phyloP scores from a whole-genome alignment of 2,329 filamentous ascomycete species.

The Trichoderma gracile region DNA sequence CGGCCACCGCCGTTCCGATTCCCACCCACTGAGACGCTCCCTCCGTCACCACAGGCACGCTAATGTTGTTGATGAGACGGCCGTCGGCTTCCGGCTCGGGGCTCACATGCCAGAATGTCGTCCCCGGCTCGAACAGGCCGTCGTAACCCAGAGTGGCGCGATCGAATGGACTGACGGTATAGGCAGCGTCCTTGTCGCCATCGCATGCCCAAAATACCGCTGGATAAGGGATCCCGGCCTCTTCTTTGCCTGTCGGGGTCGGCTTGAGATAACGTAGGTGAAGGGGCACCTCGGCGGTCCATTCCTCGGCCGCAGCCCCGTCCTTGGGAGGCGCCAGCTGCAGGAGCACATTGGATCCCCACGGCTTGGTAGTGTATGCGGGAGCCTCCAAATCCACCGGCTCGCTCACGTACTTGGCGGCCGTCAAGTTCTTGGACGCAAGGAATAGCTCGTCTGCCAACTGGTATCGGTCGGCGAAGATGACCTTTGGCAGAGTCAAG shows the following conservation, averaged over 20 bases:
- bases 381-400: slow-evolving; percentile 90
- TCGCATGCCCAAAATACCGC: slow-evolving; percentile 88
- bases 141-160: slow-evolving; percentile 84
- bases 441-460: slow-evolving; percentile 76
- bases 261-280: slow-evolving; percentile 82
- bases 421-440: slow-evolving; percentile 72
- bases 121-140: slow-evolving; percentile 70
- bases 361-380: slow-evolving; percentile 71
- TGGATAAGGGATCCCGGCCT: slow-evolving; percentile 72
- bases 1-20: slow-evolving; percentile 58
- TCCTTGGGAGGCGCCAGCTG: slow-evolving; percentile 63
- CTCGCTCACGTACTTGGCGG: slow-evolving; percentile 67
- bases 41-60: slow-evolving; percentile 66
- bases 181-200: slow-evolving; percentile 64
- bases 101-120: slow-evolving; percentile 78
- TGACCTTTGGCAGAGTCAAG: slow-evolving; percentile 73
- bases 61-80: slow-evolving; percentile 55
- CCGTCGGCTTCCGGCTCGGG: slow-evolving; percentile 46
- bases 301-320: slow-evolving; percentile 45
- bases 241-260: slow-evolving; percentile 52
- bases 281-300: slow-evolving; percentile 73
- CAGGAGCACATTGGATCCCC: slow-evolving; percentile 79
- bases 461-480: slow-evolving; percentile 90
- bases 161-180: slow-evolving; percentile 81
- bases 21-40: slow-evolving; percentile 50